phyloP scores from a whole-genome alignment of 352 stramenopile species.

The Peronospora tabacina region DNA sequence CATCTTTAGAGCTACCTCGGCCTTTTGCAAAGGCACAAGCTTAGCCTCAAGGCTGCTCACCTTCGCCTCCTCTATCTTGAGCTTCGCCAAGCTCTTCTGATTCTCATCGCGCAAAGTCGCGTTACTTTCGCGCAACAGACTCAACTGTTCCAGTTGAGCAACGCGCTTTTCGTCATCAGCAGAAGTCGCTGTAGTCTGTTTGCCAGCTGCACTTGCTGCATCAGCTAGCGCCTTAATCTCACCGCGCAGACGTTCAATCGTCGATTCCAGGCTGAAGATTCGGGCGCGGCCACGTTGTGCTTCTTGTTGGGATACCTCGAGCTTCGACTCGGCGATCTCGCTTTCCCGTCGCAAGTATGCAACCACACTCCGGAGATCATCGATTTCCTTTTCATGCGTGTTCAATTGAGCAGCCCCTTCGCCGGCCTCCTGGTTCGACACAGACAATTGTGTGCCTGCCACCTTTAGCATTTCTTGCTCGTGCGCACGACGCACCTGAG shows the following conservation, averaged over 20 bases:
- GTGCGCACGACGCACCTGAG: constrained; percentile 51
- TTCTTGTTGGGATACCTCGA: constrained; percentile 64
- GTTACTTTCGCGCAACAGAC: constrained; percentile 70
- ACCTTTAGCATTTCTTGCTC: constrained; percentile 44
- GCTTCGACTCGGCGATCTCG: constrained; percentile 61
- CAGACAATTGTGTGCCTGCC: constrained; percentile 5
- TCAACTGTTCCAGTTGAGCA: constrained; percentile 66
- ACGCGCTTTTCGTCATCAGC: constrained; percentile 41
- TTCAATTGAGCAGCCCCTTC: constrained; percentile 15
- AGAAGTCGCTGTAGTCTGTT: constrained; percentile 8
- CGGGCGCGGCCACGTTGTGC: constrained; percentile 46
- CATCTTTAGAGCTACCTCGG: constrained; percentile 37
- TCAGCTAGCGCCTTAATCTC: constrained; percentile 45
- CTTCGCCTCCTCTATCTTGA: constrained; percentile 48
- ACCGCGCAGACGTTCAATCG: constrained; percentile 44
- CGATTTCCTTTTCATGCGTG: constrained; percentile 49
- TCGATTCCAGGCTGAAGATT: constrained; percentile 51
- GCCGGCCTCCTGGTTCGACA: constrained; percentile 21
- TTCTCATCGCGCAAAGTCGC: constrained; percentile 67
- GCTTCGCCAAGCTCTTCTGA: constrained; percentile 43
- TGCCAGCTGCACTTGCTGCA: constrained; percentile 8
- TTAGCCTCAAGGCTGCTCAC: constrained; percentile 41
- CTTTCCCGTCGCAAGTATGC: constrained; percentile 60
- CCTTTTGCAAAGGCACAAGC: constrained; percentile 42
- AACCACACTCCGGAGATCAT: constrained; percentile 67